Conservation (phyloP, 1,284 basidiomycete species). For the Coriolopsis trogii region DNA sequence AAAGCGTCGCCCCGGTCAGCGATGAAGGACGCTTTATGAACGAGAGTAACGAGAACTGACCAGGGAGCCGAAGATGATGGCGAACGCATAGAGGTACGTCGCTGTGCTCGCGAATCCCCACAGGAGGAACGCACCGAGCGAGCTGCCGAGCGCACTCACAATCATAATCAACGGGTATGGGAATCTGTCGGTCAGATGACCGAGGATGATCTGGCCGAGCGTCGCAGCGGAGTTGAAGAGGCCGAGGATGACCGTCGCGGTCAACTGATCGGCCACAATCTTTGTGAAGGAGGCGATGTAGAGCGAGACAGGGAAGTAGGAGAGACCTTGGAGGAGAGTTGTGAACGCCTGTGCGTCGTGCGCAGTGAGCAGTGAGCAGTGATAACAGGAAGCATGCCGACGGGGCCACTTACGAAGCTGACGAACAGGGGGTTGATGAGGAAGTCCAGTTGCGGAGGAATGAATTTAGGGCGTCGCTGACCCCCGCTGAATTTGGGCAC, state of each 20-base stretch:
- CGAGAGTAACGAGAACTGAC: slow-evolving; percentile 18
- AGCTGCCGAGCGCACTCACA: slow-evolving; percentile 25
- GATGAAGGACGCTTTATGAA: no score
- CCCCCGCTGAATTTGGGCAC: slow-evolving; percentile 21
- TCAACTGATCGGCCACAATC: slow-evolving; percentile 27
- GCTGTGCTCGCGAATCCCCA: slow-evolving; percentile 32
- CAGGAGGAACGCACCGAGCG: slow-evolving; percentile 28
- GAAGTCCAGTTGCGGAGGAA: slow-evolving; percentile 29
- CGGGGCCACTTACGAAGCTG: slow-evolving; percentile 22
- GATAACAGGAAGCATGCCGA: background rate
- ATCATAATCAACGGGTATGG: slow-evolving; percentile 30
- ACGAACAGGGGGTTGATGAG: slow-evolving; percentile 26
- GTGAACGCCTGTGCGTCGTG: slow-evolving; percentile 16
- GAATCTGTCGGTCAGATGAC: slow-evolving; percentile 28
- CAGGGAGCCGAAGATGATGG: slow-evolving; percentile 31
- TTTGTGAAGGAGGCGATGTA: slow-evolving; percentile 31
- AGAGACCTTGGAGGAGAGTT: slow-evolving; percentile 29
- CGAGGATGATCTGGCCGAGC: slow-evolving; percentile 29
- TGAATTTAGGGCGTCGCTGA: slow-evolving; percentile 24
- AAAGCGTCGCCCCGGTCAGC: no score
- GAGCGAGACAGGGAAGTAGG: slow-evolving; percentile 33
- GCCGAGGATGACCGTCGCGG: slow-evolving; percentile 28
- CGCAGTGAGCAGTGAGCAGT: background rate
- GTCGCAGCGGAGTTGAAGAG: slow-evolving; percentile 30
- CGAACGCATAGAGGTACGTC: slow-evolving; percentile 28